A percentile compares a stretch with the other conserved stretches of the same genome.
phyloP scores from a whole-genome alignment of 306 rosid species.

The Quercus gilva region DNA sequence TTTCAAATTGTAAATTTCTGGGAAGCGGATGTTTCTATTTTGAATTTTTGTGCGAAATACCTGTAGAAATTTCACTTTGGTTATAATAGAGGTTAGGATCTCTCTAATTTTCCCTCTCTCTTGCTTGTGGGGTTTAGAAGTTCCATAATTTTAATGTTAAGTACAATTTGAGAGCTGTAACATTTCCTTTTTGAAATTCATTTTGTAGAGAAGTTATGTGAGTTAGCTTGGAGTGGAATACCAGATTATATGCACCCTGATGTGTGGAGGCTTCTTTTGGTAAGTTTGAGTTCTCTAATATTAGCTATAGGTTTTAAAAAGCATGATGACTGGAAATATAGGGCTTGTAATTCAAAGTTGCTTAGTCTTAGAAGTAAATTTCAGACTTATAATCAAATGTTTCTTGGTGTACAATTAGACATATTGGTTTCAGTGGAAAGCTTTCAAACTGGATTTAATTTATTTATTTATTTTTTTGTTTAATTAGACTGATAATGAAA shows the following conservation, averaged over 20 bases:
- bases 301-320: neutral
- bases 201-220: slow-evolving; percentile 78
- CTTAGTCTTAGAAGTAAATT: neutral
- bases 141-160: neutral
- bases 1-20: neutral
- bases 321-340: neutral
- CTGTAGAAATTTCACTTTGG: neutral
- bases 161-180: neutral
- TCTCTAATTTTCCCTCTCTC: neutral
- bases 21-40: neutral
- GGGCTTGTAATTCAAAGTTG: too few species aligned
- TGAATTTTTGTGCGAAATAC: neutral
- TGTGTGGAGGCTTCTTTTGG: slow-evolving; percentile 95
- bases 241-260: slow-evolving; percentile 90
- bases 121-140: neutral
- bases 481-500: too few species aligned
- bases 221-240: slow-evolving; percentile 92
- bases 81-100: neutral
- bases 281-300: slow-evolving; percentile 35
- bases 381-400: neutral
- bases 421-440: too few species aligned
- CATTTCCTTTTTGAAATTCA: slow-evolving; percentile 19
- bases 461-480: too few species aligned
- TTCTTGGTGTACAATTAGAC: too few species aligned
- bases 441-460: too few species aligned